Base-by-base conservation (phyloP, 1,284 basidiomycete species). In the Papiliotrema fonsecae region DNA sequence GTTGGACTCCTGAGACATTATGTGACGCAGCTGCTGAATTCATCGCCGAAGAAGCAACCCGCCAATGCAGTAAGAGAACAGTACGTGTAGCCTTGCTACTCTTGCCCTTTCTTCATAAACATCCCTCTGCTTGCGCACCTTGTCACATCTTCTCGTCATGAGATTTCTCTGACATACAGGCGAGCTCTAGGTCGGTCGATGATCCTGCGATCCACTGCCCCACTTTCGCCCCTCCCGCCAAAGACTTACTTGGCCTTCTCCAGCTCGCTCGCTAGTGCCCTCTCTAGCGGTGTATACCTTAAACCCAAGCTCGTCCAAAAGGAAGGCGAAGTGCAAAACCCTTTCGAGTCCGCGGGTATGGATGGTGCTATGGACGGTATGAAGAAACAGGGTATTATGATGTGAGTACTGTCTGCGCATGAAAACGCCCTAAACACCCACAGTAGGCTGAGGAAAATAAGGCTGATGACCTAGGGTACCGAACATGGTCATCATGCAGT, bases 401-500 rank as follows among this genome's bases (percentile, higher is more conserved):
- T 75, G 73, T 71, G 54, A 50, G 72, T n/a, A 47, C 6, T 24
- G 24, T n/a, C 42, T 11, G 21, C 30, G 32, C 24, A 11, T 6
- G 34, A n/a, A 19, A 3, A 26, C 22, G 39, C 16, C 42, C 19
- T 21, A 42, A 18, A 21, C 3, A 28, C 21, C 19, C 13, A 18
- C n/a, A n/a, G n/a, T n/a, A n/a, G n/a, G n/a, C n/a, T n/a, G n/a
- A n/a, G n/a, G n/a, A n/a, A n/a, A n/a, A n/a, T n/a, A n/a, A n/a
- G n/a, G 9, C 19, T 27, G 46, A 43, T 52, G 43, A 22, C 47
- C n/a, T n/a, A 70, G 68, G 88, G 86, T 94, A 7, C 90, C 88
- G 9, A 90, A 97, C 74, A 97, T 97, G 85, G 80, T 97, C 56
- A 93, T 98, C 63, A 98, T 98, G 96, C 94, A 93, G 55, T 98